Percentiles rank a stretch among this genome's conserved stretches.
These are phyloP conservation scores for Uncinocarpus reesii DNA, from an alignment of 2,329 filamentous ascomycete species.

Conservation along the genomic window DNA sequence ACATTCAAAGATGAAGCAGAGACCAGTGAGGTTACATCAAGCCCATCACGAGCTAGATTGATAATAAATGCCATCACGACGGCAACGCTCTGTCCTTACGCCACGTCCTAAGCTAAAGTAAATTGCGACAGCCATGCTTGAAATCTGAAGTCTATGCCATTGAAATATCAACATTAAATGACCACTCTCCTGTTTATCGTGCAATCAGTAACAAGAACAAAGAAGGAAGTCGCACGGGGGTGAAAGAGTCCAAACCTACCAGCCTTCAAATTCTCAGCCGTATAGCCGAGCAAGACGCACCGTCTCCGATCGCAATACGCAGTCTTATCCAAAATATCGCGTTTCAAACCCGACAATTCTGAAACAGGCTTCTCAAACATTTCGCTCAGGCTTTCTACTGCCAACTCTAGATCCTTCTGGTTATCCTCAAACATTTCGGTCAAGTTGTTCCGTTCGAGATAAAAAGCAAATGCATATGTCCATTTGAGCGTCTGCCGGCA, in stretches of 20 bases:
- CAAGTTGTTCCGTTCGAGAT: constrained; percentile 87
- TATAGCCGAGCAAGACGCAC: constrained; percentile 81
- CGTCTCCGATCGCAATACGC: constrained; percentile 90
- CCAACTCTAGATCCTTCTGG: constrained; percentile 94
- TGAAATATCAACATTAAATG: constrained; percentile 34
- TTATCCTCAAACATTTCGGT: constrained; percentile 98
- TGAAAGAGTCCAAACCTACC: constrained; percentile 48
- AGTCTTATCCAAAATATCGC: constrained; percentile 98
- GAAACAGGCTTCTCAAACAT: constrained; percentile 98
- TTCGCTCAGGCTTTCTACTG: constrained; percentile 90
- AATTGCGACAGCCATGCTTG: no score
- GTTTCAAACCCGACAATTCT: constrained; percentile 76
- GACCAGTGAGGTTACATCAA: no score
- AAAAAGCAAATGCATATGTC: constrained; percentile 98
- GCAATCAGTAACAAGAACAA: no score
- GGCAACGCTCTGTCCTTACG: no score
- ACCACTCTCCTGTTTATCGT: constrained; percentile 37
- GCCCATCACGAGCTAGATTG: no score
- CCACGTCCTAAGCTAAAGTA: no score
- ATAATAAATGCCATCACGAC: no score
- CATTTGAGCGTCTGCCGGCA: constrained; percentile 98
- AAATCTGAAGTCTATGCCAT: constrained; percentile 3
- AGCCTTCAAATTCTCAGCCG: constrained; percentile 80
- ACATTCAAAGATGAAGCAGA: no score
- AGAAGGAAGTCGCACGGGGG: neutral